Base-by-base conservation (phyloP, 1,284 basidiomycete species). In the Coniophora puteana region DNA sequence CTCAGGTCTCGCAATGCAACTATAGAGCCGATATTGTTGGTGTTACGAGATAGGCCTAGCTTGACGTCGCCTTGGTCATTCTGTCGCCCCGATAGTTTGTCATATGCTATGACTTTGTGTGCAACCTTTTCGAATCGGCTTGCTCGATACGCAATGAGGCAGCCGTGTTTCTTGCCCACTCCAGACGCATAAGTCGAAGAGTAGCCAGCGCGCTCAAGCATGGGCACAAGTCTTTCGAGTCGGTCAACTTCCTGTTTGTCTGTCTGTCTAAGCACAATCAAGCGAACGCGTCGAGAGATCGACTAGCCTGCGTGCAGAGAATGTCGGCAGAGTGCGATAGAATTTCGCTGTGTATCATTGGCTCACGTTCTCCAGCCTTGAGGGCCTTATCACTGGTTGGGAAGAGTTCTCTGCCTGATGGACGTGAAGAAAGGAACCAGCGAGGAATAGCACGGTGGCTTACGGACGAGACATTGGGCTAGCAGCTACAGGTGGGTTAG, bases 1-100 rank as follows among this genome's bases (percentile, higher is more conserved):
- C 12, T 41, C 14, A 44, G 27, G 37, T 66, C 67, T 50, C 71
- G 66, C 34, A 97, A 65, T 3, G 83, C 83, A 16, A 89, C 75
- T 14, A 95, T 62, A 33, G 82, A 74, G 1, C 77, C 89, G 40
- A 96, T 85, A 57, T 96, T 97, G 56, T 75, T 86, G 4, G 93
- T 96, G 38, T 68, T 68, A 54, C 88, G 85, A 48, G 79, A 86
- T 25, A 72, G 70, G 1, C 83, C 89, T 43, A 64, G 66, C 11
- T 73, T 67, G 17, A 61, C 54, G 22, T 45, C 52, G 22, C 65
- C 63, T 33, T 52, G 40, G 27, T 63, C 68, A 17, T 67, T 62
- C 12, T 51, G 43, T 16, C 68, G 69, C 16, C 81, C 63, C 39
- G 72, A 62, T 49, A 81, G 67, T n/a, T 78, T 71, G 49, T 93